Evolutionary conservation across 176 grass and related monocot genomes (phyloP).

Genomic region (Lolium rigidum): DNA sequence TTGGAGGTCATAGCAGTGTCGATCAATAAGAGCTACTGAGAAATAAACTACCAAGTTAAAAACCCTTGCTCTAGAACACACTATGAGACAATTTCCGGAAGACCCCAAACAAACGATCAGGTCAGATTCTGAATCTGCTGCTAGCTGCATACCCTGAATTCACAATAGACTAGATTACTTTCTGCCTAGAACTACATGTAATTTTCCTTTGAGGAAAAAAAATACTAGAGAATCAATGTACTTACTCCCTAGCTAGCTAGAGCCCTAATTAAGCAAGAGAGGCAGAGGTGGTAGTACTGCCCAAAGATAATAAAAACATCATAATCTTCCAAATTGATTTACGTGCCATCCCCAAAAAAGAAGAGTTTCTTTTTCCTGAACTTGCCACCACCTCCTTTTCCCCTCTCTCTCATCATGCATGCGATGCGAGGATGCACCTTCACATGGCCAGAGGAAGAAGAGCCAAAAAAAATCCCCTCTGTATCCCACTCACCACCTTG

Average conservation of each 20-base stretch:
- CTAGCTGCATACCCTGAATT: conserved; percentile 37
- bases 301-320: conserved; percentile 9
- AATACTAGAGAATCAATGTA: conserved; percentile 57
- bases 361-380: conserved; percentile 44
- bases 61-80: conserved; percentile 15
- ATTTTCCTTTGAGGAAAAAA: conserved; percentile 34
- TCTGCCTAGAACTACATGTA: conserved; percentile 44
- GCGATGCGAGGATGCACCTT: conserved; percentile 35
- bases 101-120: conserved; percentile 25
- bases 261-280: conserved; percentile 46
- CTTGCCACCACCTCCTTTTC: conserved; percentile 44
- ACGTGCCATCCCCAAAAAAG: conserved; percentile 20
- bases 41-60: conserved; percentile 28
- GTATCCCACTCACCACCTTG: conserved; percentile 59
- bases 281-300: conserved; percentile 14
- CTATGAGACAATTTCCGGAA: background rate
- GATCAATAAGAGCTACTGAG: background rate
- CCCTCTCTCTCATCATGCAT: conserved; percentile 25
- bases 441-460: conserved; percentile 90
- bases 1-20: conserved; percentile 29
- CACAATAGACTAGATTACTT: conserved; percentile 4
- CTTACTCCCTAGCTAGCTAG: conserved; percentile 51
- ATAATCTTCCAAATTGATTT: conserved; percentile 49
- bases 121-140: conserved; percentile 36
- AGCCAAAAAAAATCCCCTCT: conserved; percentile 74